Percentiles rank a stretch among this genome's conserved stretches.
These are phyloP conservation scores for Drosera spatulata DNA, from an alignment of 179 eudicot species.

Conservation along the genomic window DNA sequence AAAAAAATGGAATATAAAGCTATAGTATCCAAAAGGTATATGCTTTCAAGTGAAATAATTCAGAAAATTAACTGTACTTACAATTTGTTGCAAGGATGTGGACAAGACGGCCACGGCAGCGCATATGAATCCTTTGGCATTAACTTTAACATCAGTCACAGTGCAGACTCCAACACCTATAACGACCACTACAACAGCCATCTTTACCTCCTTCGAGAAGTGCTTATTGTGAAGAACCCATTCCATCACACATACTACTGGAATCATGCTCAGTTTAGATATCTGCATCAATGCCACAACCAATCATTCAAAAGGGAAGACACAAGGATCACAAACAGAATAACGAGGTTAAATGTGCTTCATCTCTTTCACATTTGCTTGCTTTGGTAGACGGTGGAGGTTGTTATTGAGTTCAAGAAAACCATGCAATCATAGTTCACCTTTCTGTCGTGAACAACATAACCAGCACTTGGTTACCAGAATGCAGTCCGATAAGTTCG, in stretches of 20 bases:
- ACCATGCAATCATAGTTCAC: too few relatives aligned
- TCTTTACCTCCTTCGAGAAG: conserved; percentile 59
- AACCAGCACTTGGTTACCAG: too few relatives aligned
- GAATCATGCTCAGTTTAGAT: conserved; percentile 78
- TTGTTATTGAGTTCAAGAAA: too few relatives aligned
- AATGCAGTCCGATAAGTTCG: too few relatives aligned
- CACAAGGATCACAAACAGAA: background rate
- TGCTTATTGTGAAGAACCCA: conserved; percentile 63
- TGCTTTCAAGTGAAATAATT: background rate
- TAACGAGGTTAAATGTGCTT: background rate
- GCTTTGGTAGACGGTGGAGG: too few relatives aligned
- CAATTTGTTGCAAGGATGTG: conserved; percentile 80
- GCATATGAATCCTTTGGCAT: conserved; percentile 72
- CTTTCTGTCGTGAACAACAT: too few relatives aligned
- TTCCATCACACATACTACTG: conserved; percentile 71
- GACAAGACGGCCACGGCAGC: conserved; percentile 59
- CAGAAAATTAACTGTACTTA: conserved; percentile 24
- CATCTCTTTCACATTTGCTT: too few relatives aligned
- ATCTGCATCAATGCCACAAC: conserved; percentile 29
- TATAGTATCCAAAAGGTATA: background rate
- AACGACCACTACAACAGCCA: conserved; percentile 69
- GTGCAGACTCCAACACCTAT: conserved; percentile 85
- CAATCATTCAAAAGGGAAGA: conserved; percentile 4
- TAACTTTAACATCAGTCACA: conserved; percentile 72
- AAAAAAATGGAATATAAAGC: background rate